phyloP scores from a whole-genome alignment of 345 rosid genomes.

The Melastoma malabathricum region DNA sequence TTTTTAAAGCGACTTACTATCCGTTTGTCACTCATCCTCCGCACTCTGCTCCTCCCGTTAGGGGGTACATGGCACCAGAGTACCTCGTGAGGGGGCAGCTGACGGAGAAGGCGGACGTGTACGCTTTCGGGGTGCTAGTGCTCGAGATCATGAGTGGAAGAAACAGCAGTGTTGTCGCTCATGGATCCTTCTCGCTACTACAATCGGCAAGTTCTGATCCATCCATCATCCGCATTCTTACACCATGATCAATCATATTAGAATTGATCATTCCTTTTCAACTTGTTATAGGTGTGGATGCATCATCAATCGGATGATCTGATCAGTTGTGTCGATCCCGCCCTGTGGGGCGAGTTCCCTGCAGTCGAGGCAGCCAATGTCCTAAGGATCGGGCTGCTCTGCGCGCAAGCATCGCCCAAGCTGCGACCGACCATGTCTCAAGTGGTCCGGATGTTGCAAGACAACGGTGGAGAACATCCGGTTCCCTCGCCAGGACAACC shows the following conservation, averaged over 20 bases:
- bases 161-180: slow-evolving; percentile 47
- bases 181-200: slow-evolving; percentile 20
- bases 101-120: slow-evolving; percentile 68
- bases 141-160: slow-evolving; percentile 49
- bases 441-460: slow-evolving; percentile 8
- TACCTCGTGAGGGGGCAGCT: slow-evolving; percentile 56
- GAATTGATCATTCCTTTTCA: no score
- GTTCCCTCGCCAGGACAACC: slow-evolving; percentile 12
- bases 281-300: background rate
- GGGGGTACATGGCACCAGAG: slow-evolving; percentile 86
- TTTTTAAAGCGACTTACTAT: background rate
- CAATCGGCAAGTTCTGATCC: slow-evolving; percentile 3
- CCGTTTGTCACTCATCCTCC: background rate
- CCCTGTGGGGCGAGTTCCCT: slow-evolving; percentile 4
- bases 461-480: background rate
- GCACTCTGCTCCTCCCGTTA: background rate
- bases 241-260: background rate
- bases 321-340: slow-evolving; percentile 5
- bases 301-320: slow-evolving; percentile 6
- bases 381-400: slow-evolving; percentile 11
- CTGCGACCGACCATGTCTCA: slow-evolving; percentile 11
- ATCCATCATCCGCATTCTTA: no score
- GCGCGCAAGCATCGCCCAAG: slow-evolving; percentile 13
- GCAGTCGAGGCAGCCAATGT: slow-evolving; percentile 5
- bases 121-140: slow-evolving; percentile 56